These are phyloP conservation scores for Rubia balearica DNA, from an alignment of 305 asterid genomes.

Conservation along the genomic window DNA sequence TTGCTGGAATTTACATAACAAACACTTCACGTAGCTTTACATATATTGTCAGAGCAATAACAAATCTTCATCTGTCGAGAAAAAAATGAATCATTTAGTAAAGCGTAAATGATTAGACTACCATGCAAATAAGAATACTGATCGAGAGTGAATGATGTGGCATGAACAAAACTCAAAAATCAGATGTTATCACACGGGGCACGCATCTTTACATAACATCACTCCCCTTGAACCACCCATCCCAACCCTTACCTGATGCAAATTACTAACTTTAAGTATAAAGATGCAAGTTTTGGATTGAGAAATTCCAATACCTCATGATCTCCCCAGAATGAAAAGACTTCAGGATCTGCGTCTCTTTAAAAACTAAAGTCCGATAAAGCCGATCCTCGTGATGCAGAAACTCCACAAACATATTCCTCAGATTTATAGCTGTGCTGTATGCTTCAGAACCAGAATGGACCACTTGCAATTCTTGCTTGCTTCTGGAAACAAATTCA, in stretches of 20 bases:
- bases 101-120: not conserved
- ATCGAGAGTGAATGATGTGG: not conserved
- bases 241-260: no score
- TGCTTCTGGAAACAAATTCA: constrained; percentile 4
- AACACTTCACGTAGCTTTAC: not conserved
- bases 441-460: constrained; percentile 12
- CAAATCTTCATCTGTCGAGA: not conserved
- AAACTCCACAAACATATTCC: not conserved
- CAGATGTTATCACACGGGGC: no score
- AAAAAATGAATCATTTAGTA: not conserved
- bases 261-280: not conserved
- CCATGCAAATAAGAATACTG: no score
- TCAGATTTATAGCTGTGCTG: not conserved
- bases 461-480: constrained; percentile 21
- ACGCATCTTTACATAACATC: no score
- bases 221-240: no score
- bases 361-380: not conserved
- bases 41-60: not conserved
- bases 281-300: not conserved
- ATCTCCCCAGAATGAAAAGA: not conserved
- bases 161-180: not conserved
- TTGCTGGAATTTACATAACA: not conserved
- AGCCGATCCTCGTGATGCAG: not conserved
- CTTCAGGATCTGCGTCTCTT: not conserved
- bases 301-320: not conserved